phyloP scores from a whole-genome alignment of 805 yeast genomes.

The Candida jianshihensis region DNA sequence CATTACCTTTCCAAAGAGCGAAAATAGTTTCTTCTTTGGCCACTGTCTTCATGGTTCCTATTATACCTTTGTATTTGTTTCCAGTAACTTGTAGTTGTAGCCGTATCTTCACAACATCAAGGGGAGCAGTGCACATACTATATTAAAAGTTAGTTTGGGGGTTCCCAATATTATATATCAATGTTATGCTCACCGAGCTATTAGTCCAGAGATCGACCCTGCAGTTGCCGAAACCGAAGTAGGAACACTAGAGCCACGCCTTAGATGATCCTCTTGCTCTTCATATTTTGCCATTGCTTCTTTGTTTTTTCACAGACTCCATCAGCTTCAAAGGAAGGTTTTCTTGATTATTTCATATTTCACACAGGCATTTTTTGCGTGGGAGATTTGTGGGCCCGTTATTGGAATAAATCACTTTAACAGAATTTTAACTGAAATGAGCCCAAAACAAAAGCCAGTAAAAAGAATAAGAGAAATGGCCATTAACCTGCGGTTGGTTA shows the following conservation, averaged over 20 bases:
- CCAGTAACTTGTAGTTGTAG: conserved; percentile 48
- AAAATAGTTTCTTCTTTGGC: conserved; percentile 56
- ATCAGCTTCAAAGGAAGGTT: too few relatives aligned
- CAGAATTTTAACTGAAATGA: too few relatives aligned
- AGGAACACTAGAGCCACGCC: conserved; percentile 35
- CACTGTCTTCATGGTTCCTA: conserved; percentile 35
- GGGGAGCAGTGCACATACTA: conserved; percentile 64
- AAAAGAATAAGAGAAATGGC: too few relatives aligned
- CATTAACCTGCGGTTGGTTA: too few relatives aligned
- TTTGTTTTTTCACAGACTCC: too few relatives aligned
- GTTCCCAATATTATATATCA: conserved; percentile 23
- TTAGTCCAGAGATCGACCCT: conserved; percentile 41
- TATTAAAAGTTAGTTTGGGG: neutral
- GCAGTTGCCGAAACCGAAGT: conserved; percentile 35
- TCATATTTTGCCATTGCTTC: neutral
- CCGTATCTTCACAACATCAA: conserved; percentile 73
- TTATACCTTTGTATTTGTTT: conserved; percentile 28
- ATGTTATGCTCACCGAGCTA: conserved; percentile 22
- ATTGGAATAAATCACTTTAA: too few relatives aligned
- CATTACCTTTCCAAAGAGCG: conserved; percentile 94
- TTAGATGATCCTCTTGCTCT: conserved; percentile 33
- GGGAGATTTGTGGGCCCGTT: too few relatives aligned
- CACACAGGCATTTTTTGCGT: too few relatives aligned
- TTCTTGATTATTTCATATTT: too few relatives aligned
- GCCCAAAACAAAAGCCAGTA: too few relatives aligned